Conservation (phyloP, 2,329 filamentous ascomycete species). For the Microdochium paspali region DNA sequence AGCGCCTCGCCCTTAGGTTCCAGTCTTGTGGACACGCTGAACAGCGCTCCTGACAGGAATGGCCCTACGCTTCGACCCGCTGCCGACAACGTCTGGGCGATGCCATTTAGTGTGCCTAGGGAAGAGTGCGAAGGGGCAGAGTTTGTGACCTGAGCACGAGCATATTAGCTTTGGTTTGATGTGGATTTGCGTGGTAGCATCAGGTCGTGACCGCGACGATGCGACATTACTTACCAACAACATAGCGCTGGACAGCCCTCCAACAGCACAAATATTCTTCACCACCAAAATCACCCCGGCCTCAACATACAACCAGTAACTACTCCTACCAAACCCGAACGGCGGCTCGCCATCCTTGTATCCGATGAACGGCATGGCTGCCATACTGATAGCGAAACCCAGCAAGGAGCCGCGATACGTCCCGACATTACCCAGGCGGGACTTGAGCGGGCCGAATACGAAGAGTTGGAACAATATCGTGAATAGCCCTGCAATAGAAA, state of each 20-base stretch:
- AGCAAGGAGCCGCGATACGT: constrained; percentile 74
- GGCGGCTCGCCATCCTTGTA: constrained; percentile 52
- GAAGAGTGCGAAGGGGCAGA: constrained; percentile 78
- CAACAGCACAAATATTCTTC: constrained; percentile 85
- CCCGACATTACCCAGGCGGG: constrained; percentile 73
- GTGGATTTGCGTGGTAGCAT: background rate
- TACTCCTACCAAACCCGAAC: constrained; percentile 45
- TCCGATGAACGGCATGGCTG: constrained; percentile 83
- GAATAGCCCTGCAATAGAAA: constrained; percentile 74
- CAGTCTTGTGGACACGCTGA: constrained; percentile 66
- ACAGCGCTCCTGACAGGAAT: constrained; percentile 78
- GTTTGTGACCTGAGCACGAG: constrained; percentile 67
- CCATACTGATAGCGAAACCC: constrained; percentile 72
- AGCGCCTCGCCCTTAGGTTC: constrained; percentile 74
- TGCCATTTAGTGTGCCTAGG: constrained; percentile 82
- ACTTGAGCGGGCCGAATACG: constrained; percentile 70
- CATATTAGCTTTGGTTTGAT: background rate
- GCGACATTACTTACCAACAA: constrained; percentile 54
- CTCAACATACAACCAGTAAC: constrained; percentile 71
- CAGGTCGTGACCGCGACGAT: background rate
- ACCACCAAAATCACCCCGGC: constrained; percentile 72
- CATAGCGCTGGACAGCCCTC: constrained; percentile 81
- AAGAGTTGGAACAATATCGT: constrained; percentile 89
- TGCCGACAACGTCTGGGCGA: constrained; percentile 88
- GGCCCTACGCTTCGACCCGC: constrained; percentile 83